Base-by-base conservation (phyloP, 805 yeast genomes). In the Ogataea corticis region DNA sequence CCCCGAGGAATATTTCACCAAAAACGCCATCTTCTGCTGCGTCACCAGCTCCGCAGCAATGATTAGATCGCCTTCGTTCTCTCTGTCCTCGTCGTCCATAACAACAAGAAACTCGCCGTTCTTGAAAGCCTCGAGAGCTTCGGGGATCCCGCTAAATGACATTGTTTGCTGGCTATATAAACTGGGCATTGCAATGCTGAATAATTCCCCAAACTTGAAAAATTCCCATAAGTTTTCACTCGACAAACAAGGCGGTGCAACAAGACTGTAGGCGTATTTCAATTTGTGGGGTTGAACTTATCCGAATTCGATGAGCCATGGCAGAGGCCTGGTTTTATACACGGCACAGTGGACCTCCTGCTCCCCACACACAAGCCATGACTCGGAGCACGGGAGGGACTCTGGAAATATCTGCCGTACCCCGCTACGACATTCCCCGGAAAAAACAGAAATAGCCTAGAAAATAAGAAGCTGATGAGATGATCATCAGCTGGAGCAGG, bases 61-160 rank as follows among this genome's bases (percentile, higher is more conserved):
- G 56, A 94, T 89, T 60, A 94, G 74, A 63, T 94, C 99, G 42
- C 99, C 99, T 70, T 94, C 99, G 66, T 94, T 94, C 67, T 94
- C 99, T 57, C 99, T 82, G 61, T 78, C 78, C 66, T 89, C 97
- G 62, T 94, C 97, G 66, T 94, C 99, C 87, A 94, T 86, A n/a
- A 94, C 99, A 38, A 94, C 79, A 38, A 94, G 73, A 59, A 92
- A 90, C 65, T 89, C 87, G 25, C 95, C 95, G 46, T 78, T 77
- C 52, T 77, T 77, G 66, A 76, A 83, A 1, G 87, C 90, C 57
- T 80, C 82, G 18, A 87, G 62, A 25, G 95, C 94, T 46, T 84
- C 87, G 42, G 82, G 77, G 37, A 87, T 80, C 14, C 82, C 65
- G 19, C 76, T 67, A 59, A 83, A 83, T 9, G 40, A 37, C 40